Conservation (phyloP, 2,329 filamentous ascomycete genomes). For the Monilinia laxa region DNA sequence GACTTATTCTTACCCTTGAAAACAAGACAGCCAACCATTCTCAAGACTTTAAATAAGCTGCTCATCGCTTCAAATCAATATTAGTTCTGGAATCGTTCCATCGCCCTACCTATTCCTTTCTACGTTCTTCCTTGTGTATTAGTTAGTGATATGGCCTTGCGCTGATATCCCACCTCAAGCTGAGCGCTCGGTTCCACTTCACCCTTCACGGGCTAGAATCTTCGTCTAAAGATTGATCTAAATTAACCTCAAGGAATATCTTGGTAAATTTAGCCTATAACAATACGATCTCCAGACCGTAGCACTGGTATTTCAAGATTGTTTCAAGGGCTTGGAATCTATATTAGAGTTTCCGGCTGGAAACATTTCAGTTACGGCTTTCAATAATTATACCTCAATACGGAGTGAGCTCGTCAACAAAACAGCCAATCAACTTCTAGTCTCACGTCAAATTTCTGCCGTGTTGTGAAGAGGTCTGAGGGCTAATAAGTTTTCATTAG, state of each 20-base stretch:
- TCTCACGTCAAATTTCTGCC: not conserved
- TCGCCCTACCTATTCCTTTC: not conserved
- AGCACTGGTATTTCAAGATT: too few relatives aligned
- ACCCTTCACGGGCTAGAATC: not conserved
- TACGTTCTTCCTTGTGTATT: not conserved
- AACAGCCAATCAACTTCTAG: not conserved
- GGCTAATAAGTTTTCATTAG: not conserved
- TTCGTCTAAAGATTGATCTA: not conserved
- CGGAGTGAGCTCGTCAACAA: not conserved
- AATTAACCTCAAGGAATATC: not conserved
- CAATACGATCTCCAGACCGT: not conserved
- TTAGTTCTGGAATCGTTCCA: not conserved
- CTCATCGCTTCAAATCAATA: not conserved
- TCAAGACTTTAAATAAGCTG: too few relatives aligned
- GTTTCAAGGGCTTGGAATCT: not conserved
- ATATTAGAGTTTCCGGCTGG: conserved; percentile 4
- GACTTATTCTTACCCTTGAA: too few relatives aligned
- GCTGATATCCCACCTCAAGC: not conserved
- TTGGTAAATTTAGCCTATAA: not conserved
- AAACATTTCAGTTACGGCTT: not conserved
- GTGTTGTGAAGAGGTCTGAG: conserved; percentile 17
- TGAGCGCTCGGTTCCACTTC: not conserved
- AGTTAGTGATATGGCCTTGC: not conserved
- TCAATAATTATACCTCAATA: not conserved
- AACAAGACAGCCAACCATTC: too few relatives aligned